Conservation (phyloP, 2,329 filamentous ascomycete genomes). For the Periconia digitata region DNA sequence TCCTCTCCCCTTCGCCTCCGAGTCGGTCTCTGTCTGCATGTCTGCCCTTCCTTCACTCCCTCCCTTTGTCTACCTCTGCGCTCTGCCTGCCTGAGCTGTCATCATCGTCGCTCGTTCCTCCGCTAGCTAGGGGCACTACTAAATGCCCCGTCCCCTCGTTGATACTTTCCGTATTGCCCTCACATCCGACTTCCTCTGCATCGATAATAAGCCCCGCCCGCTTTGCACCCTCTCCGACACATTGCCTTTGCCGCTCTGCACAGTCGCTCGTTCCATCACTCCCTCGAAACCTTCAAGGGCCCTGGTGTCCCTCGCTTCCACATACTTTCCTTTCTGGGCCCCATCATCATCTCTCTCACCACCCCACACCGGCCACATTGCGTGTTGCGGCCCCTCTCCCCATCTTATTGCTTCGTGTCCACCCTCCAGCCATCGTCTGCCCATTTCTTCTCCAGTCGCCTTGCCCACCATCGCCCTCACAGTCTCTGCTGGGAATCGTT, state of each 20-base stretch:
- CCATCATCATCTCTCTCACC: neutral
- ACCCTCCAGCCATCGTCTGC: conserved; percentile 8
- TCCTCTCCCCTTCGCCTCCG: too few relatives aligned
- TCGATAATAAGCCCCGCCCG: conserved; percentile 16
- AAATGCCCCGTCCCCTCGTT: conserved; percentile 41
- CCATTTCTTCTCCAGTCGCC: neutral
- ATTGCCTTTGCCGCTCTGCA: neutral
- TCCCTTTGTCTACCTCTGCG: neutral
- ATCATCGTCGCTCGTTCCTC: conserved; percentile 16
- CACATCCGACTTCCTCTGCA: conserved; percentile 23
- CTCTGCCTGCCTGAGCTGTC: neutral
- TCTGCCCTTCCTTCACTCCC: conserved; percentile 7
- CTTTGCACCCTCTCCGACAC: conserved; percentile 31
- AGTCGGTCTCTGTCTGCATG: conserved; percentile 30
- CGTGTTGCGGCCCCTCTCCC: neutral
- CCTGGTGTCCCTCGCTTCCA: neutral
- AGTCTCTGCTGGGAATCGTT: conserved; percentile 4
- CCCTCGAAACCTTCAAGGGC: neutral
- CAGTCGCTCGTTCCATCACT: neutral
- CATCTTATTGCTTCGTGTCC: conserved; percentile 4
- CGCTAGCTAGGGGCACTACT: conserved; percentile 19
- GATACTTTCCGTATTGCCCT: conserved; percentile 16
- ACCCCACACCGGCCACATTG: conserved; percentile 7
- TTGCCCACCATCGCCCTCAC: neutral
- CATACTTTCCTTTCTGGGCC: neutral